phyloP scores from a whole-genome alignment of 1,284 basidiomycete genomes.

The Ganoderma resinaceum region DNA sequence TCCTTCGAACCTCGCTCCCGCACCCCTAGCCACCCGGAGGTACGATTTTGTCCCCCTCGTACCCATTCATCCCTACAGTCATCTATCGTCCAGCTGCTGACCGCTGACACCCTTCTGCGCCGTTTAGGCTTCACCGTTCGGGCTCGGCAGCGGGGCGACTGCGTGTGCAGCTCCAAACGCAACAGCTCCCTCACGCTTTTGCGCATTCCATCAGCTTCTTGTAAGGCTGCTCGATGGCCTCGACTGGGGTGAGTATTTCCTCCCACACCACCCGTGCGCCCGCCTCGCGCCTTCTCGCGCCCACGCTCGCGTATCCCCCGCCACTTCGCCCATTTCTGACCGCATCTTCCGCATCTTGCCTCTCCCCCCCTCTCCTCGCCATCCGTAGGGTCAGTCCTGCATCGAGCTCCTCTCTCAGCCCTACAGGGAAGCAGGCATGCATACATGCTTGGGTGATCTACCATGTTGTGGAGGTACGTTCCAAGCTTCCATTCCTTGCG shows the following conservation, averaged over 20 bases:
- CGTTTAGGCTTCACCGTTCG: neutral
- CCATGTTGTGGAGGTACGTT: constrained; percentile 36
- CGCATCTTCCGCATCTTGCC: neutral
- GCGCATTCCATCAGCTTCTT: constrained; percentile 50
- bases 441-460: constrained; percentile 38
- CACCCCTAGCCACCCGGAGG: constrained; percentile 13
- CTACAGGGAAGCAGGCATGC: constrained; percentile 40
- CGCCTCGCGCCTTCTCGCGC: neutral
- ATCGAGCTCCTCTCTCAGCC: constrained; percentile 43
- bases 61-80: neutral
- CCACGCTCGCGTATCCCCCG: neutral
- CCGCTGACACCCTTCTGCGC: neutral
- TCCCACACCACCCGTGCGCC: neutral
- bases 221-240: constrained; percentile 49
- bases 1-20: constrained; percentile 7
- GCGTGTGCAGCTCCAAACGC: constrained; percentile 32
- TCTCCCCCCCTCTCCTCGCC: neutral
- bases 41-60: neutral
- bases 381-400: constrained; percentile 28
- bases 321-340: neutral
- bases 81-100: neutral
- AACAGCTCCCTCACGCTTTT: constrained; percentile 41
- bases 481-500: neutral
- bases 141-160: constrained; percentile 7
- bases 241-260: constrained; percentile 37